A percentile compares a stretch with the other conserved stretches of the same genome.
Evolutionary conservation across 352 stramenopile genomes (phyloP).

Genomic region (Globisporangium rhizosaccharum): DNA sequence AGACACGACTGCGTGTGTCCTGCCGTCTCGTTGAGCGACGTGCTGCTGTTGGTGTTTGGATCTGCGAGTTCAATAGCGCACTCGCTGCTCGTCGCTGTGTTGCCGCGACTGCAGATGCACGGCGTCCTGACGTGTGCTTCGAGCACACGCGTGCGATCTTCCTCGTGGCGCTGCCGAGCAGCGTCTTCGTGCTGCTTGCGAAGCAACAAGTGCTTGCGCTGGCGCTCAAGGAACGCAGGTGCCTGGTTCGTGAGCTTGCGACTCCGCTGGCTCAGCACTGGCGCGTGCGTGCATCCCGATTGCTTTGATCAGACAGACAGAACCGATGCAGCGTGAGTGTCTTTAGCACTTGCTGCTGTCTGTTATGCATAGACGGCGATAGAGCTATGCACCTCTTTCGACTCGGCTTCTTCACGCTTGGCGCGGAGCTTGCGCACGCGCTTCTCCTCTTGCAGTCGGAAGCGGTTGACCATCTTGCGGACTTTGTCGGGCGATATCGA

Average conservation of each 20-base stretch:
- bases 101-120: constrained; percentile 37
- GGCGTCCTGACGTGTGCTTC: constrained; percentile 33
- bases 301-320: background rate
- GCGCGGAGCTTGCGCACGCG: constrained; percentile 20
- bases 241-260: constrained; percentile 28
- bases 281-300: constrained; percentile 24
- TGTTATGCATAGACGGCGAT: too few species aligned
- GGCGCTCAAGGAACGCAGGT: constrained; percentile 36
- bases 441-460: constrained; percentile 34
- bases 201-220: constrained; percentile 14
- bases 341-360: too few species aligned
- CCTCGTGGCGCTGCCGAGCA: constrained; percentile 9
- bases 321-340: too few species aligned
- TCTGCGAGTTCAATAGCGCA: constrained; percentile 1
- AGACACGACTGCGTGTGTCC: constrained; percentile 33
- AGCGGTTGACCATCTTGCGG: constrained; percentile 29
- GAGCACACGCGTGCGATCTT: constrained; percentile 24
- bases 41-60: background rate
- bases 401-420: constrained; percentile 29
- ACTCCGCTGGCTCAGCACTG: constrained; percentile 33
- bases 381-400: too few species aligned
- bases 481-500: constrained; percentile 27
- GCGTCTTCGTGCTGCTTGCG: constrained; percentile 26
- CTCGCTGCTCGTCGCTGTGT: constrained; percentile 6
- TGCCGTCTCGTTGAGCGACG: background rate